Evolutionary conservation across 352 stramenopile genomes (phyloP), one percentile per base, ranked within the genome.

Genomic region (Globisporangium paroecandrum): DNA sequence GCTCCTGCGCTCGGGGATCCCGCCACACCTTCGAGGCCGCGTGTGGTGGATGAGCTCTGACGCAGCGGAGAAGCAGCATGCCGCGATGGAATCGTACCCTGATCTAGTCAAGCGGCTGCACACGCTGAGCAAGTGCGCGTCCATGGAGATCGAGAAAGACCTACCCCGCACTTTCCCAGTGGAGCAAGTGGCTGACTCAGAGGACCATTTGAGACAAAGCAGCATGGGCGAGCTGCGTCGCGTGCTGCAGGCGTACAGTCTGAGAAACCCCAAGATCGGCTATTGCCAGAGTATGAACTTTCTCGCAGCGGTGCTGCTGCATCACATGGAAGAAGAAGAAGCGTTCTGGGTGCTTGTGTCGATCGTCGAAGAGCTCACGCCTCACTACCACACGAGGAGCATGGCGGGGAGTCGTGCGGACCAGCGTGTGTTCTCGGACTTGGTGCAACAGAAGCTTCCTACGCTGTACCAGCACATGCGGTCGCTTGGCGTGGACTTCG

Each of bases 271-370:
- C 2, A 63, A 66, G n/a, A 77, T 97, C 10, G 90, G 89, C 1
- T 97, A 97, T 72, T 97, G 89, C 69, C 90, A 97, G 68, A 94
- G 86, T 72, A 94, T 97, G 85, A 97, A 96, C 69, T 95, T 95
- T 59, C 51, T 97, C 22, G 89, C 76, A 10, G 87, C 87, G 0
- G 74, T 97, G 43, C 65, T 96, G 69, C 68, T 97, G 43, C 80
- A 93, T 41, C 77, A 94, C 41, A 77, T 96, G 77, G 85, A 85
- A 22, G 89, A 97, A 69, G 87, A 95, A 49, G 85, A 95, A 58
- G 81, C 85, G 2, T 97, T 97, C 69, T 96, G 89, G 89, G 85
- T 96, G 27, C 77, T 98, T 8, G 77, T 77, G 15, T 72, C 78
- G 9, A 92, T 98, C 60, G 81, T 97, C 22, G 91, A 98, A 75